These are phyloP conservation scores for Lactarius sp. DNA, from an alignment of 768 basidiomycete species.

Conservation along the genomic window DNA sequence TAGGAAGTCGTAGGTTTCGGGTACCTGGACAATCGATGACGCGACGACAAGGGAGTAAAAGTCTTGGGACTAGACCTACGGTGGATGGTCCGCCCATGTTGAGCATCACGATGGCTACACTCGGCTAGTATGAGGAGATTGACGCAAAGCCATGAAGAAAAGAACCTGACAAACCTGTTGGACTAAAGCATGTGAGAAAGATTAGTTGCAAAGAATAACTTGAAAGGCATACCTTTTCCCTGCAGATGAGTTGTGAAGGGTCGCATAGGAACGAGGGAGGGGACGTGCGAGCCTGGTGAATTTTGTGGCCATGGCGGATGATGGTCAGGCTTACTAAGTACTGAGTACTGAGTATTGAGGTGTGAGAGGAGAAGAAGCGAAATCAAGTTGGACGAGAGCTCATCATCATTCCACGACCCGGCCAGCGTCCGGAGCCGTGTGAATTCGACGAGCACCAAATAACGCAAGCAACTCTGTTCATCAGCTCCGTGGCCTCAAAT, in stretches of 20 bases:
- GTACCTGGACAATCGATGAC: conserved; percentile 48
- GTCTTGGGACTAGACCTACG: conserved; percentile 41
- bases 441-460: too few relatives aligned
- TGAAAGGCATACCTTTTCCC: conserved; percentile 21
- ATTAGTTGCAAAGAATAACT: neutral
- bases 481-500: too few relatives aligned
- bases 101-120: conserved; percentile 84
- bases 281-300: conserved; percentile 4
- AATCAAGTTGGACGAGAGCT: too few relatives aligned
- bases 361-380: too few relatives aligned
- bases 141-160: neutral
- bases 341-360: too few relatives aligned
- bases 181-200: conserved; percentile 17
- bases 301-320: conserved; percentile 1
- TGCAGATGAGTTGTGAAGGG: conserved; percentile 6
- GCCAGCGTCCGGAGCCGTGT: too few relatives aligned
- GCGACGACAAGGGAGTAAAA: neutral
- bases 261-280: conserved; percentile 23
- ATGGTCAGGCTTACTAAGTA: neutral
- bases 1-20: conserved; percentile 90
- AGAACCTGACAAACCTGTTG: conserved; percentile 20
- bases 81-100: conserved; percentile 99
- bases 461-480: too few relatives aligned
- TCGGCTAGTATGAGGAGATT: neutral
- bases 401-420: too few relatives aligned